Percentiles rank a stretch among this genome's conserved stretches.
Evolutionary conservation across 306 rosid genomes (phyloP).

Genomic region (Medicago arabica): DNA sequence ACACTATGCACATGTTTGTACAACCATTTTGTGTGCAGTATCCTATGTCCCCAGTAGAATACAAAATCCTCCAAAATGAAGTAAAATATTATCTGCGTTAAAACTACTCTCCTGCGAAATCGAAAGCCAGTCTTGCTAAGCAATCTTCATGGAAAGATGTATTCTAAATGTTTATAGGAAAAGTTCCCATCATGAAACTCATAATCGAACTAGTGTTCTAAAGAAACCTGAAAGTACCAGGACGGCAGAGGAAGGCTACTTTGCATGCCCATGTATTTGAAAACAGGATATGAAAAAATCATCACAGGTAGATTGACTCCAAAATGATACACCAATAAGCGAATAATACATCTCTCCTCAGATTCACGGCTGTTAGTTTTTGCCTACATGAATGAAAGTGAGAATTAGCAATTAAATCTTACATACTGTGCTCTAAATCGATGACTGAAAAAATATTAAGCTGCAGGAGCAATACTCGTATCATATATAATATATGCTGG

Average conservation of each 20-base stretch:
- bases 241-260: slow-evolving; percentile 92
- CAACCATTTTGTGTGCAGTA: slow-evolving; percentile 92
- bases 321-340: slow-evolving; percentile 79
- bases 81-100: slow-evolving; percentile 77
- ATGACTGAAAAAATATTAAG: background rate
- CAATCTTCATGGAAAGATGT: slow-evolving; percentile 18
- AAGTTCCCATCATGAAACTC: slow-evolving; percentile 19
- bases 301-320: slow-evolving; percentile 93
- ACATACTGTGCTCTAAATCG: background rate
- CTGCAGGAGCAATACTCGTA: background rate
- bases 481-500: background rate
- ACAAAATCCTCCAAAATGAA: slow-evolving; percentile 90
- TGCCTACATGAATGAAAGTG: slow-evolving; percentile 56
- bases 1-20: slow-evolving; percentile 94
- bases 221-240: slow-evolving; percentile 96
- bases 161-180: background rate
- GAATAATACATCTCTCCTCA: slow-evolving; percentile 88
- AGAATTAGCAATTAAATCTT: slow-evolving; percentile 34
- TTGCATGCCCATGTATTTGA: slow-evolving; percentile 88
- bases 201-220: slow-evolving; percentile 37
- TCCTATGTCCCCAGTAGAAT: slow-evolving; percentile 97
- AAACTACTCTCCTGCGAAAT: slow-evolving; percentile 68
- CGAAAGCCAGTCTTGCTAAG: background rate
- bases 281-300: slow-evolving; percentile 83
- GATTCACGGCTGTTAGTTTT: slow-evolving; percentile 86